A percentile compares a stretch with the other conserved stretches of the same genome.
phyloP scores from a whole-genome alignment of 2,329 filamentous ascomycete species.

The Trichoderma simmonsii region DNA sequence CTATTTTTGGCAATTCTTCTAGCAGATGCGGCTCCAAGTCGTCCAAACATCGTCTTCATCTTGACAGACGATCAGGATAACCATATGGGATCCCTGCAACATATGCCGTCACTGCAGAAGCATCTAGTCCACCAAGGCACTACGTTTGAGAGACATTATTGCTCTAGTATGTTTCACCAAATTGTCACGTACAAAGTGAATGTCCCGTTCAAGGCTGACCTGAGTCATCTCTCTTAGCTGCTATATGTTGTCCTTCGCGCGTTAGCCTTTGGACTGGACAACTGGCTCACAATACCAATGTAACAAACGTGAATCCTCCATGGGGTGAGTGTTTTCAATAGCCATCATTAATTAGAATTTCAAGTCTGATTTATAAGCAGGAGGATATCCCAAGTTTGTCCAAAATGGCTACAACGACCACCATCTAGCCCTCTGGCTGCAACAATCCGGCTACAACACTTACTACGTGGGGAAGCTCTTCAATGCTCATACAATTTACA shows the following conservation, averaged over 20 bases:
- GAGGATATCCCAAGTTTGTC: constrained; percentile 62
- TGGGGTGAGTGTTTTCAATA: constrained; percentile 39
- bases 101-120: constrained; percentile 56
- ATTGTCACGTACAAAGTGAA: not conserved
- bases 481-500: constrained; percentile 59
- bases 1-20: not conserved
- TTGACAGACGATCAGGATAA: constrained; percentile 67
- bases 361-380: constrained; percentile 21
- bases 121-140: constrained; percentile 58
- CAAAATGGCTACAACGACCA: constrained; percentile 62
- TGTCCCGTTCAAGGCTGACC: not conserved
- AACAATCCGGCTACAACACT: constrained; percentile 64
- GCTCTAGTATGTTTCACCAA: constrained; percentile 40
- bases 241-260: constrained; percentile 65
- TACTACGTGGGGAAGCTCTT: constrained; percentile 74
- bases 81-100: constrained; percentile 57
- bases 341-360: not conserved
- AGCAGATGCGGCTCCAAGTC: not conserved
- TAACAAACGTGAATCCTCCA: constrained; percentile 54
- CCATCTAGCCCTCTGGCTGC: constrained; percentile 70
- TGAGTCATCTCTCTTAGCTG: constrained; percentile 34
- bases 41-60: constrained; percentile 61
- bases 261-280: constrained; percentile 64
- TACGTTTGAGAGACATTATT: constrained; percentile 60
- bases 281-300: constrained; percentile 68